Base-by-base conservation (phyloP, 1,284 basidiomycete genomes). In the Austroboletus olivaceoglutinosus region DNA sequence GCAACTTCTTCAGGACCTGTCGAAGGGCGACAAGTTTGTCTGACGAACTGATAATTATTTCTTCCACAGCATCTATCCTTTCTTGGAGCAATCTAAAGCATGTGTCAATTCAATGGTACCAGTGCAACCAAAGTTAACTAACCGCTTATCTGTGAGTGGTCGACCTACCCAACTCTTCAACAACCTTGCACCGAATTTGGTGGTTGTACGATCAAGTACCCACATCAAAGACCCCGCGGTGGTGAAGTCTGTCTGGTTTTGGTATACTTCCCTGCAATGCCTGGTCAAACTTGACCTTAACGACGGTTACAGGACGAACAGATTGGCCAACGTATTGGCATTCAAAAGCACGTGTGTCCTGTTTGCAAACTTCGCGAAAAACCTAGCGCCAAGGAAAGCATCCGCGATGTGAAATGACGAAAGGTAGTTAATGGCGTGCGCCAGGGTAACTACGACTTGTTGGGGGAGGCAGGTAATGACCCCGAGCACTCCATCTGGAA, bases 341-440 rank as follows among this genome's bases (percentile, higher is more conserved):
- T 89, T 91, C 43, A 99, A 76, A 15, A 94, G 77, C 94, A 98
- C 97, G 57, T 92, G 87, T 0, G 85, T 81, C 40, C 82, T 80
- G 34, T 84, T 83, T 1, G 89, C 78, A 63, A 98, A 98, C 59
- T 79, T 83, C 16, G 73, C 76, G 69, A 94, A 97, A 60, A 91
- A 89, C 34, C 80, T 78, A 1, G 86, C 83, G 61, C 90, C 85
- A 9, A 84, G 63, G 55, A 95, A 82, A 5, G 85, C 82, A 55
- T 89, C 85, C 21, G 88, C 85, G 33, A 97, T 78, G 29, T 77
- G 78, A 70, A 94, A 97, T 0, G 76, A 75, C 13, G 81, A 78
- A 15, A 98, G 82, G 65, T 98, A 84, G 45, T 83, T 72, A 52
- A 97, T 81, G 10, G 85, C 76, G 51, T 90, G 83, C 2, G 91